Base-by-base conservation (phyloP, 805 yeast genomes). In the Kuraishia molischiana region DNA sequence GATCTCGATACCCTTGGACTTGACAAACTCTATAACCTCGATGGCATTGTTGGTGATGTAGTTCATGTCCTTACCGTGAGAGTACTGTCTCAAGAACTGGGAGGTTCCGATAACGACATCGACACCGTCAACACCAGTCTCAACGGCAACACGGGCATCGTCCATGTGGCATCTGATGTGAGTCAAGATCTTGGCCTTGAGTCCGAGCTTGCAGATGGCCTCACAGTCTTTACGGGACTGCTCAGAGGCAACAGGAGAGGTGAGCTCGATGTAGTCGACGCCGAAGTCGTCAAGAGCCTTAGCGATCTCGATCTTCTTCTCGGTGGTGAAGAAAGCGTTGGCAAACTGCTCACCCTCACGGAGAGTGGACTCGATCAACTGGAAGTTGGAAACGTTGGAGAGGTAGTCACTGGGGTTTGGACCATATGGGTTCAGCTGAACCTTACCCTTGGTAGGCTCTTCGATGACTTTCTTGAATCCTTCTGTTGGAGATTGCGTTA, bases 281-380 rank as follows among this genome's bases (percentile, higher is more conserved):
- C 98, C 98, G 55, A 90, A 90, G 53, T 89, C 97, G 62, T 90
- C 97, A 42, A 90, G 69, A 4, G 97, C 97, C 68, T 79, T 87
- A 52, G 98, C 98, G 46, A 90, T 90, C 64, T 89, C 95, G 48
- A 90, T 86, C 68, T 90, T 90, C 70, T 85, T 90, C 58, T 85
- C 97, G 15, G 95, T 85, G 50, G 78, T 67, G 69, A 90, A 90
- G 64, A 90, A 92, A 3, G 98, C 95, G 56, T 90, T 90, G 54
- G 97, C 97, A 58, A 90, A 90, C 64, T 90, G 98, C 66, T 90
- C 98, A 61, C 98, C 98, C 66, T 90, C 98, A 68, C 98, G 78
- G 41, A 90, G 71, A 4, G 98, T 90, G 26, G 95, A 85, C 67
- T 90, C 98, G 56, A 90, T 90, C 53, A 90, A 62, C 69, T 90